Percentiles rank a stretch among this genome's conserved stretches.
phyloP scores from a whole-genome alignment of 148 eudicot species.

The Persicaria tinctoria region DNA sequence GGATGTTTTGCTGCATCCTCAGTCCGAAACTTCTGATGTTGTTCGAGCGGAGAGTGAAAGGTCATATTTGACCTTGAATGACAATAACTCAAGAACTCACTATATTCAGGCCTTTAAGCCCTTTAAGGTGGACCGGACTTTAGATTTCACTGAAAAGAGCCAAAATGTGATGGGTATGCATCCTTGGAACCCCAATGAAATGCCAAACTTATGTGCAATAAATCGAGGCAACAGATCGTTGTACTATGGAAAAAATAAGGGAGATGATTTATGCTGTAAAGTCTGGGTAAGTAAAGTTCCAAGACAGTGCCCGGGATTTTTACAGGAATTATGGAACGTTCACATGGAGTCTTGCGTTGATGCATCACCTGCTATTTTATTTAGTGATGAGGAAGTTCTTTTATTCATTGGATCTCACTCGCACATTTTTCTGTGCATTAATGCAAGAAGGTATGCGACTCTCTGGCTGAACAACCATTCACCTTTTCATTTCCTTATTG shows the following conservation, averaged over 20 bases:
- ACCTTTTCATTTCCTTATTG: background rate
- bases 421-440: constrained; percentile 55
- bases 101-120: constrained; percentile 26
- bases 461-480: background rate
- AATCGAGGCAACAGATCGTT: constrained; percentile 57
- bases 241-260: constrained; percentile 23
- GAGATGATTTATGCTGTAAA: constrained; percentile 19
- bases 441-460: constrained; percentile 48
- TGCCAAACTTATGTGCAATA: constrained; percentile 29
- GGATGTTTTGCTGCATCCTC: constrained; percentile 20
- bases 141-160: constrained; percentile 17
- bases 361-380: constrained; percentile 79
- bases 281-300: constrained; percentile 32
- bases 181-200: constrained; percentile 30
- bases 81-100: constrained; percentile 11
- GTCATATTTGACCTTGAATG: constrained; percentile 15
- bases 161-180: constrained; percentile 21
- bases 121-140: constrained; percentile 34
- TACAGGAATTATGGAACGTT: constrained; percentile 68
- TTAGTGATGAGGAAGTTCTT: constrained; percentile 34
- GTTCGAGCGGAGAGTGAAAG: constrained; percentile 24
- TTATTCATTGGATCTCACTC: constrained; percentile 84
- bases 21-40: constrained; percentile 15
- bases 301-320: constrained; percentile 29
- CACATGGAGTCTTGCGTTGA: constrained; percentile 81